Evolutionary conservation across 2,329 filamentous ascomycete genomes (phyloP), one percentile per base, ranked within the genome.

Genomic region (Didymella glomerata): DNA sequence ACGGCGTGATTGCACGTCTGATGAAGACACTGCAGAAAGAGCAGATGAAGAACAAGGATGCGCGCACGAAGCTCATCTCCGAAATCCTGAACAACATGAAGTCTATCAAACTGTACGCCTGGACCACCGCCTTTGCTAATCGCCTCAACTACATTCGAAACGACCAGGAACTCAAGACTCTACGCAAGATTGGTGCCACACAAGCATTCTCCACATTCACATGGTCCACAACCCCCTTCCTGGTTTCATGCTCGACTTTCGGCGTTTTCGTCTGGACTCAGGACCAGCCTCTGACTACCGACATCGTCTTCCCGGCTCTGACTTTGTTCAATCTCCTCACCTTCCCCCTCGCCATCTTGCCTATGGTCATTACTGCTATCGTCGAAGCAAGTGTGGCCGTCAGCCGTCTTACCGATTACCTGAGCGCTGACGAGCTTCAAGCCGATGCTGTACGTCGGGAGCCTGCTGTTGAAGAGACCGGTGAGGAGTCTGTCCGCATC

Each of bases 61-160:
- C 93, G 38, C 88, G 95, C 73, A 97, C 93, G 46, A 88, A 94
- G 48, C 81, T 99, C 58, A 97, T 98, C 83, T 96, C 94, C 7
- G 95, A 99, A 61, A 99, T 99, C 66, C 83, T 99, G 73, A 97
- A 96, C 83, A 98, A 98, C 80, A 99, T 99, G 91, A 99, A 99
- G 83, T 96, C 93, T 75, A 84, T 99, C 82, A 99, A 99, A 81
- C 86, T 99, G 20, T 99, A 97, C 76, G 95, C 95, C 28, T 99
- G 95, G 95, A 94, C 93, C 30, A 90, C 89, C 28, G 94, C 95
- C 14, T 99, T 99, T 75, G 97, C 97, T 89, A 95, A 93, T 78
- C 97, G 96, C 79, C 87, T 99, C 59, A 98, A 95, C 79, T 91
- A 91, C 76, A 93, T 99, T 61, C 88, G 95, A 78, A 99, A 99